Base-by-base conservation (phyloP, 441 rosid species). In the Macaranga tanarius region DNA sequence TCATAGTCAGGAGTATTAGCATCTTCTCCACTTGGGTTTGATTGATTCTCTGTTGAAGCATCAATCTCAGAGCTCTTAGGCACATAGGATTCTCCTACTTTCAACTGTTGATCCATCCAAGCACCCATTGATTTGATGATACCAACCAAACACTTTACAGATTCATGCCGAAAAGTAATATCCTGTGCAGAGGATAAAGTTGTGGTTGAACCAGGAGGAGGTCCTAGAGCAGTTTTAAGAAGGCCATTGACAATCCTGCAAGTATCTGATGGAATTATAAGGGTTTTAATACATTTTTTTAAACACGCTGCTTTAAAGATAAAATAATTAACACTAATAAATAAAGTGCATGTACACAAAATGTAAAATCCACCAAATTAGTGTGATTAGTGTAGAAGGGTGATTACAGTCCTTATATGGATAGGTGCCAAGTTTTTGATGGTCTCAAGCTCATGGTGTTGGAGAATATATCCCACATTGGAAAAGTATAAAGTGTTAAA, bases 231-330 rank as follows among this genome's bases (percentile, higher is more conserved):
- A 70, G 98, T 93, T 90, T 95, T 95, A 62, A 89, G 85, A 80
- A 96, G 97, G 70, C 99, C 98, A 79, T 92, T 96, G 76, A 96
- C 98, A 84, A 88, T 89, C 97, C 99, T 96, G 98, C 91, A 87
- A 91, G 86, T 79, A 89, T 91, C 95, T 95, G 94, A 95, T 83
- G 87, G 88, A 87, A 88, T 90, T 93, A 95, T 89, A 88, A 90
- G 90, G 84, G 95, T 81, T 89, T 90, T 87, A 90, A 88, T 93
- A 83, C 84, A 82, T 78, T 82, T 81, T 79, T 73, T 73, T 72
- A 75, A 77, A 76, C 62, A 72, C 57, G 44, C 72, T 19, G 44
- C 38, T n/a, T 69, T 47, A 62, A 58, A 45, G 65, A 65, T 67
- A 63, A 26, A 52, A 10, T 23, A 31, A 72, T 45, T 34, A 74